Percentiles rank a stretch among this genome's conserved stretches.
phyloP scores from a whole-genome alignment of 352 stramenopile genomes.

The Aphanomyces invadans region DNA sequence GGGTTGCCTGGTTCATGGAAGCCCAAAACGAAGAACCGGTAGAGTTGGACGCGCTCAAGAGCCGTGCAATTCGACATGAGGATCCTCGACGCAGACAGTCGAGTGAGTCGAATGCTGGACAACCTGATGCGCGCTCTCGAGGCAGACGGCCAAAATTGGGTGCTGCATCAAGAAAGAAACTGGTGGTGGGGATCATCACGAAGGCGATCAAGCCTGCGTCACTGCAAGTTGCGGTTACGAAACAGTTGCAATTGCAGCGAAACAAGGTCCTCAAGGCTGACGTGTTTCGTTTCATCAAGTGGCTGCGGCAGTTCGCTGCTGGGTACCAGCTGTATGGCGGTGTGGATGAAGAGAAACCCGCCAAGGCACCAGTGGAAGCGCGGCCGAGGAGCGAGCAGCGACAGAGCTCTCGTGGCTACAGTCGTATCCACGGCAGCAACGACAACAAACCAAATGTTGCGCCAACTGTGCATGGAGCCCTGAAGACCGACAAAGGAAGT shows the following conservation, averaged over 20 bases:
- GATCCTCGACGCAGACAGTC: slow-evolving; percentile 16
- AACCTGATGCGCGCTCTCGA: slow-evolving; percentile 12
- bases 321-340: slow-evolving; percentile 20
- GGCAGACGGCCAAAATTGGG: slow-evolving; percentile 13
- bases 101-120: slow-evolving; percentile 20
- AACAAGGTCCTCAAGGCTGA: slow-evolving; percentile 12
- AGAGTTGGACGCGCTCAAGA: slow-evolving; percentile 8
- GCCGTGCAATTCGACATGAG: slow-evolving; percentile 11
- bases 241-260: slow-evolving; percentile 14
- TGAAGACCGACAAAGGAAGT: background rate
- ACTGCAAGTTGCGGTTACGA: slow-evolving; percentile 8
- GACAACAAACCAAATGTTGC: background rate
- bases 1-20: slow-evolving; percentile 18
- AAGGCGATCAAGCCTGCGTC: slow-evolving; percentile 18
- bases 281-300: slow-evolving; percentile 18
- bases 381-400: background rate
- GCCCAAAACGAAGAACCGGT: slow-evolving; percentile 7
- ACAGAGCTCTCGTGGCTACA: background rate
- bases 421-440: background rate
- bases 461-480: background rate
- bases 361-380: background rate
- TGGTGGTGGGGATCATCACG: slow-evolving; percentile 5
- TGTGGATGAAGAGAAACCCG: slow-evolving; percentile 8
- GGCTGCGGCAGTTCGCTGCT: slow-evolving; percentile 10
- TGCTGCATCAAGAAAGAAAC: slow-evolving; percentile 9